Evolutionary conservation across 805 yeast species (phyloP).

Genomic region (Monosporozyma yasuniensis): DNA sequence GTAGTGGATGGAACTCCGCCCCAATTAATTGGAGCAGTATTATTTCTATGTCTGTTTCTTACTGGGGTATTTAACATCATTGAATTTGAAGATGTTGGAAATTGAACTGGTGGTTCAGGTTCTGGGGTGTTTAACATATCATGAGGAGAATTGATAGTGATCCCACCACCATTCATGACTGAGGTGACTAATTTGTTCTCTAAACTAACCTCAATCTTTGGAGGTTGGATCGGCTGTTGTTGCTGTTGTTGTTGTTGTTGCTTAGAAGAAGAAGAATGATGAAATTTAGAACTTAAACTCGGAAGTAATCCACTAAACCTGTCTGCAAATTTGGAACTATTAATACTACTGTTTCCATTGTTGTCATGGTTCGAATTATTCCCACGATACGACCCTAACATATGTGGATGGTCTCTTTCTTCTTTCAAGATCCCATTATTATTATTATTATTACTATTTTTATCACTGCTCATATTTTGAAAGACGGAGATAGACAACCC

Average conservation of each 20-base stretch:
- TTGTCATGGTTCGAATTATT: conserved; percentile 20
- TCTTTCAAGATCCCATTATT: neutral
- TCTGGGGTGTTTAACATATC: conserved; percentile 3
- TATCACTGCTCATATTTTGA: neutral
- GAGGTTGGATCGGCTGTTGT: neutral
- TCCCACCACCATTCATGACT: conserved; percentile 4
- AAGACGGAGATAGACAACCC: no score
- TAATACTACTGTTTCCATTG: neutral
- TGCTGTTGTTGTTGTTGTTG: neutral
- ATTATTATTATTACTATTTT: neutral
- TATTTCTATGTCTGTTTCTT: conserved; percentile 4
- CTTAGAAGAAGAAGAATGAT: conserved; percentile 15
- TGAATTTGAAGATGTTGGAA: conserved; percentile 4
- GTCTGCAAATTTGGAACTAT: conserved; percentile 18
- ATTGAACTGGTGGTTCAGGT: conserved; percentile 3
- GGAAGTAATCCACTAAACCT: conserved; percentile 29
- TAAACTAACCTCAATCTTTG: conserved; percentile 1
- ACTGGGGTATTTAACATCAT: conserved; percentile 2
- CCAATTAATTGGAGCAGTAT: conserved; percentile 6
- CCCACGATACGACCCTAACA: conserved; percentile 29
- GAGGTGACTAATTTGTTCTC: conserved; percentile 4
- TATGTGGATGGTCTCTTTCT: conserved; percentile 14
- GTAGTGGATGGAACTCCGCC: neutral
- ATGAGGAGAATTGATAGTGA: conserved; percentile 3
- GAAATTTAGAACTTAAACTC: conserved; percentile 30